Percentiles rank a stretch among this genome's conserved stretches.
Evolutionary conservation across 768 basidiomycete genomes (phyloP).

Genomic region (Mycena amicta): DNA sequence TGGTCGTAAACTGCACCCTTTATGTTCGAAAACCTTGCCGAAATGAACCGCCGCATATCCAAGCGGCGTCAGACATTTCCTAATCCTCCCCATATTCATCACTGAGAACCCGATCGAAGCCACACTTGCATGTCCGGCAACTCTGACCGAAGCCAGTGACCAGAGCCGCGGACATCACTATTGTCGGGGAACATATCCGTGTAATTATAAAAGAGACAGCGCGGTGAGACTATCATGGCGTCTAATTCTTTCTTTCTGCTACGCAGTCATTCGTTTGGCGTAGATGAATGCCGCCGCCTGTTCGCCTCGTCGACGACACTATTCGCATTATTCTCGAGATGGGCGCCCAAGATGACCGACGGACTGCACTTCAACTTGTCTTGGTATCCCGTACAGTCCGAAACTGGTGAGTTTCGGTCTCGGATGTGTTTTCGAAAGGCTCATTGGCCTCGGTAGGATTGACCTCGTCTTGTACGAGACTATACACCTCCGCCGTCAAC

Average conservation of each 20-base stretch:
- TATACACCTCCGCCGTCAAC: conserved; percentile 35
- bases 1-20: too few relatives aligned
- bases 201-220: background rate
- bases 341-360: conserved; percentile 32
- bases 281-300: conserved; percentile 14
- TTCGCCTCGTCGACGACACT: conserved; percentile 38
- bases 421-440: background rate
- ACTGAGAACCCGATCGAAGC: background rate
- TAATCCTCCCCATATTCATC: background rate
- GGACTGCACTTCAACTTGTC: conserved; percentile 34
- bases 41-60: background rate
- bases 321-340: conserved; percentile 40
- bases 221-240: background rate
- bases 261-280: background rate
- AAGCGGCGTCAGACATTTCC: background rate
- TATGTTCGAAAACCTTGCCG: background rate
- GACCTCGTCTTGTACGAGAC: conserved; percentile 38
- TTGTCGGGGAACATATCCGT: background rate
- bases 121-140: background rate
- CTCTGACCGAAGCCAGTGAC: background rate
- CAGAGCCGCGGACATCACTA: background rate
- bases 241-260: background rate
- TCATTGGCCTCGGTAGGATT: conserved; percentile 28
- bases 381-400: conserved; percentile 33
- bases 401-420: conserved; percentile 32